Conservation (phyloP, 257 asterid species). For the Salvia splendens region DNA sequence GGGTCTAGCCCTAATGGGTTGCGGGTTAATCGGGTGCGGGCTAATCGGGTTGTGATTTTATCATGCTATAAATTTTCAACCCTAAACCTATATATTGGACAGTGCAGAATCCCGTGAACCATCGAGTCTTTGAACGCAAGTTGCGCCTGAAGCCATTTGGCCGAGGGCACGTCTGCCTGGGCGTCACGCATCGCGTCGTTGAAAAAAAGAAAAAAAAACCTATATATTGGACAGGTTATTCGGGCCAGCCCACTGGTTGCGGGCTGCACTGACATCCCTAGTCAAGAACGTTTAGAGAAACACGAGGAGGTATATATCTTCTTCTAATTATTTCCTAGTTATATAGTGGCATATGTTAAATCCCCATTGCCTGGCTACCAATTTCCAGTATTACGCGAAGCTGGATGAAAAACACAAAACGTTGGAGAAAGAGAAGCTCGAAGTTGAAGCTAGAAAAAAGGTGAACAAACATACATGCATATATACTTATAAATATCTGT, state of each 20-base stretch:
- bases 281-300: conserved; percentile 60
- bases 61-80: too few relatives aligned
- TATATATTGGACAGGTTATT: too few relatives aligned
- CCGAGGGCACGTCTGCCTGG: conserved; percentile 14
- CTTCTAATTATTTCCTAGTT: background rate
- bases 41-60: too few relatives aligned
- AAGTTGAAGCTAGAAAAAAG: conserved; percentile 71
- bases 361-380: background rate
- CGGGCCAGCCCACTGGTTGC: too few relatives aligned
- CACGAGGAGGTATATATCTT: conserved; percentile 66
- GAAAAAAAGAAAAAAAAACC: too few relatives aligned
- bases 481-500: too few relatives aligned
- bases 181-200: conserved; percentile 17
- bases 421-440: conserved; percentile 74
- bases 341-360: background rate
- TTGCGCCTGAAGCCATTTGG: conserved; percentile 44
- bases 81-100: too few relatives aligned
- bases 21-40: too few relatives aligned
- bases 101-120: conserved; percentile 67
- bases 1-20: too few relatives aligned
- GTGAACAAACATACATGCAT: conserved; percentile 30
- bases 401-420: conserved; percentile 86
- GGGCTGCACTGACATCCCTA: too few relatives aligned
- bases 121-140: conserved; percentile 66
- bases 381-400: conserved; percentile 61